Evolutionary conservation across 108 stramenopile species (phyloP), one percentile per base, ranked within the genome.

Genomic region (Pseudonitzschia multiseries): DNA sequence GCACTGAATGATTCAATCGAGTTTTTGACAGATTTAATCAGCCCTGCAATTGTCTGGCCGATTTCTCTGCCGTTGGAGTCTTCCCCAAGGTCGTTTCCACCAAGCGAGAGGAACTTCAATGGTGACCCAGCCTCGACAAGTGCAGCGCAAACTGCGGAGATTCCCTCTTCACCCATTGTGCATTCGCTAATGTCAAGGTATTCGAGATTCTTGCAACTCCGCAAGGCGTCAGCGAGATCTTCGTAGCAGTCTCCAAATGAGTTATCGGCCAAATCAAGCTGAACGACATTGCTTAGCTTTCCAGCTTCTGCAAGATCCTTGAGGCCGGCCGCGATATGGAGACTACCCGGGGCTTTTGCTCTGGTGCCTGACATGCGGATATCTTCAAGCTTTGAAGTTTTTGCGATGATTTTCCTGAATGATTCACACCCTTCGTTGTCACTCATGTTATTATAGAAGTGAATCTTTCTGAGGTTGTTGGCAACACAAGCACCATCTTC

Each of bases 361-460:
- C 79, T 50, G 29, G 72, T 73, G 9, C 79, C 79, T 8, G 44
- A 21, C 33, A 60, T 74, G 8, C 53, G 44, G 29, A 80, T 74
- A 43, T 57, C 52, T 46, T 80, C 28, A 1, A 74, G 31, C 12
- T 65, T 74, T 14, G 27, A 8, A 9, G 65, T 65, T 24, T 41
- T 21, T 18, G 61, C 17, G 4, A 80, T 29, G 26, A 80, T 56
- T 28, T 74, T 36, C 43, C 63, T 62, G 8, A 68, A 53, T 4
- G 29, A 48, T 17, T 31, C 5, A 31, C 73, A 73, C 43, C 79
- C 79, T 15, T 63, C 73, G 15, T 22, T 54, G 27, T 73, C 79
- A 46, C 73, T 65, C 79, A 80, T 80, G 51, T 80, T 80, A 1
- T 63, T 68, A 46, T 69, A 52, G 36, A 80, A 42, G 18, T 56